Evolutionary conservation across 192 early-diverging fungal species (phyloP), one percentile per base, ranked within the genome.

Genomic region (Umbelopsis vinacea): DNA sequence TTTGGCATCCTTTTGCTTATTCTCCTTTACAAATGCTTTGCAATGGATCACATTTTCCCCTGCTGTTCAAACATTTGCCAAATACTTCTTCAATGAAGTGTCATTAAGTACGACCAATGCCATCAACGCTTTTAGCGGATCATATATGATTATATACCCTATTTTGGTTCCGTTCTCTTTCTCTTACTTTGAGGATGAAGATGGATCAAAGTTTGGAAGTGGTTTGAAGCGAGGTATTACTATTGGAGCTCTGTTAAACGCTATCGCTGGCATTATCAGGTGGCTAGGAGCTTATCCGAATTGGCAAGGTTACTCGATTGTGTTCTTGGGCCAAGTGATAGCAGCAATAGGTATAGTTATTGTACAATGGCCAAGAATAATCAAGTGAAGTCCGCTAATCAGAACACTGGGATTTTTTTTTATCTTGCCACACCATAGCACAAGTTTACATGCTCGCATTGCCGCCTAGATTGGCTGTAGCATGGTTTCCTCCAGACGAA

Each of bases 1-100:
- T n/a, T 52, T 83, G 22, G 68, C 78, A 33, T 68, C 79, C 12
- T 81, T 84, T 66, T 84, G 77, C 6, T 23, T 76, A 1, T 71
- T 82, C 46, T 76, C 77, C 1, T 81, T 84, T 48, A 73, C 77
- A 24, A 79, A 53, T 43, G 76, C 77, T 8, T 54, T 76, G 46
- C 69, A 82, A 66, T 84, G 82, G 82, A 81, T 84, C 15, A 79
- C 82, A 9, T 84, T 84, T 67, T 74, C 80, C 11, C 82, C 82
- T 6, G 81, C 77, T 47, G 69, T 84, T 66, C 81, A 79, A 71
- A 72, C 79, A 10, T 84, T 84, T 77, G 74, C 57, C 17, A 43
- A 75, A 29, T 81, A 79, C 52, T 81, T 67, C 37, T 72, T 79
- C 43, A 47, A 71, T 24, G 23, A 76, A 48, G 11, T 46, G 52